Evolutionary conservation across 2,329 filamentous ascomycete species (phyloP).

Genomic region (Fusarium nematophilum): DNA sequence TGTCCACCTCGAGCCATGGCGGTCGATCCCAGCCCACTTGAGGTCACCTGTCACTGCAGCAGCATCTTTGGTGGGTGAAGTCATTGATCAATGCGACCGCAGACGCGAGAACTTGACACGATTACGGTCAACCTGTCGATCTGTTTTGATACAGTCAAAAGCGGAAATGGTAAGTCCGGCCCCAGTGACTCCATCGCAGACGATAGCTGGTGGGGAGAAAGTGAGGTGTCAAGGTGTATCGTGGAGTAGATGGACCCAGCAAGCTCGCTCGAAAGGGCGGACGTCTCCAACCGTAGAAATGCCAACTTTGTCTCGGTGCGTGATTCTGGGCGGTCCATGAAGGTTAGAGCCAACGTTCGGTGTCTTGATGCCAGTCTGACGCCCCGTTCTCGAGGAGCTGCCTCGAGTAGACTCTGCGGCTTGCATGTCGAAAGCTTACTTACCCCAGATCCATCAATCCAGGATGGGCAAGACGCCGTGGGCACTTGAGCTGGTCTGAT

Average conservation of each 20-base stretch:
- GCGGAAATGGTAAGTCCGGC: background rate
- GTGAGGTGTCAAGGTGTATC: constrained; percentile 15
- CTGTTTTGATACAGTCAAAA: constrained; percentile 31
- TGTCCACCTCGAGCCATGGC: constrained; percentile 26
- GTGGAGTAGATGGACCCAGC: constrained; percentile 12
- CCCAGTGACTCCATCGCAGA: constrained; percentile 23
- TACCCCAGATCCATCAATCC: constrained; percentile 33
- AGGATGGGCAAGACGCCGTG: constrained; percentile 4
- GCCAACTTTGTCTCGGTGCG: constrained; percentile 12
- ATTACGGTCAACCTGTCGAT: constrained; percentile 26
- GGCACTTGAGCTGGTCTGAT: constrained; percentile 5
- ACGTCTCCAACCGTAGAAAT: constrained; percentile 11
- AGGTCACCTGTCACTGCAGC: constrained; percentile 27
- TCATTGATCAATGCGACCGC: constrained; percentile 24
- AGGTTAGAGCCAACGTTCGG: background rate
- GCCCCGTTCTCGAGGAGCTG: constrained; percentile 17
- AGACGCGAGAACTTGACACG: constrained; percentile 18
- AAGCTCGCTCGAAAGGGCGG: constrained; percentile 6
- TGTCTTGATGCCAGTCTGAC: constrained; percentile 8
- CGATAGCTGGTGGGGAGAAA: constrained; percentile 15
- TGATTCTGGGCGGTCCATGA: constrained; percentile 2
- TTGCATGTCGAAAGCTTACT: constrained; percentile 20
- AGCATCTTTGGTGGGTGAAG: constrained; percentile 30
- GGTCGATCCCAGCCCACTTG: constrained; percentile 40
- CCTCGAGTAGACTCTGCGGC: constrained; percentile 21